phyloP scores from a whole-genome alignment of 1,284 basidiomycete genomes.

The Trichosporon sp. region DNA sequence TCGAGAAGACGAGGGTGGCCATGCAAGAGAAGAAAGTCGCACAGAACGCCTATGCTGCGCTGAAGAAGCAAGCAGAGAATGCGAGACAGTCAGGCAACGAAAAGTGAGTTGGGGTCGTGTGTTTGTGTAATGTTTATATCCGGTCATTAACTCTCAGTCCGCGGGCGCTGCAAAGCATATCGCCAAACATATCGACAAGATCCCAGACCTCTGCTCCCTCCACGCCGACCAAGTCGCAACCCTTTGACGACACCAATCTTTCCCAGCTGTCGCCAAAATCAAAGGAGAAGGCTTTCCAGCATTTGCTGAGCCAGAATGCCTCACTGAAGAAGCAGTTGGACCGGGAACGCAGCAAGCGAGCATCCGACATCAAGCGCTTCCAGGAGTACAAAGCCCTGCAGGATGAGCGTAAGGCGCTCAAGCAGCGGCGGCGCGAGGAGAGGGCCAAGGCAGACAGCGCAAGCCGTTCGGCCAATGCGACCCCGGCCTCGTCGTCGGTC shows the following conservation, averaged over 20 bases:
- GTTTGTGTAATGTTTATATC: background rate
- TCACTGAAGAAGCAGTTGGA: constrained; percentile 25
- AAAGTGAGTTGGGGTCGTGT: background rate
- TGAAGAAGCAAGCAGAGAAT: background rate
- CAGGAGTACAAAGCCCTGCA: constrained; percentile 33
- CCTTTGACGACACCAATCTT: background rate
- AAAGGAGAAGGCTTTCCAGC: constrained; percentile 12
- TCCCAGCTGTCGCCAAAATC: background rate
- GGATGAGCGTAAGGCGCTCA: constrained; percentile 21
- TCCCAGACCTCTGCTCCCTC: background rate
- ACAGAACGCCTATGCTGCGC: background rate
- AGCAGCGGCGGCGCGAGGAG: constrained; percentile 22
- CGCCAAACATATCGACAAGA: constrained; percentile 16
- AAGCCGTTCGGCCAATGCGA: background rate
- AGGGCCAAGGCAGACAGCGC: background rate
- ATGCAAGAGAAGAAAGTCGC: background rate
- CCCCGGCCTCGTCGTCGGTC: background rate
- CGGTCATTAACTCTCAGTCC: constrained; percentile 3
- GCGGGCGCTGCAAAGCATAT: constrained; percentile 18
- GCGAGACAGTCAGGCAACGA: background rate
- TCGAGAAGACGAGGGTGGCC: background rate
- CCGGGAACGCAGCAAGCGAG: constrained; percentile 18
- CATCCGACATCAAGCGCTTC: constrained; percentile 26
- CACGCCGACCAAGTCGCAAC: constrained; percentile 8
- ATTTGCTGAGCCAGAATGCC: constrained; percentile 26